These are phyloP conservation scores for Aspergillus conjunctus DNA, from an alignment of 495 filamentous ascomycete genomes.

Conservation along the genomic window DNA sequence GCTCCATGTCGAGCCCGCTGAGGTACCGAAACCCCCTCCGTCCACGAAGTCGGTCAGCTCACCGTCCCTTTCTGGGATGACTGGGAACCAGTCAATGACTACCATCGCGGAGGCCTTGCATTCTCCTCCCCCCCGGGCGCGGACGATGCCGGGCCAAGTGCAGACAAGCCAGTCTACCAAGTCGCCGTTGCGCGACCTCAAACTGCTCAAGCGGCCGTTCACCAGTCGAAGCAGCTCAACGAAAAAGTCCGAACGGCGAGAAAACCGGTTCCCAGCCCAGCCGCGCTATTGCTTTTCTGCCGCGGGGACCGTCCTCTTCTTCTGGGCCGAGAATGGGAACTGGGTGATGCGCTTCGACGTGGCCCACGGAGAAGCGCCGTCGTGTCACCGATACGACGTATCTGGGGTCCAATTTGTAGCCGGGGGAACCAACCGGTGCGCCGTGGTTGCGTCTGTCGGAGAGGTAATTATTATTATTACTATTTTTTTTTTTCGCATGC, in stretches of 20 bases:
- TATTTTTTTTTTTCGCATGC: too few species aligned
- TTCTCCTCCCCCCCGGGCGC: not conserved
- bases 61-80: not conserved
- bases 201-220: too few species aligned
- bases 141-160: slow-evolving; percentile 8
- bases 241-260: not conserved
- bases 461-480: too few species aligned
- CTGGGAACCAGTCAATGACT: not conserved
- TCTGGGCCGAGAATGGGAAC: slow-evolving; percentile 25
- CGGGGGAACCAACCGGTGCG: slow-evolving; percentile 23
- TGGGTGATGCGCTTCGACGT: slow-evolving; percentile 24
- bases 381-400: slow-evolving; percentile 22
- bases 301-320: slow-evolving; percentile 19
- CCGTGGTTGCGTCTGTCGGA: slow-evolving; percentile 23
- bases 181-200: not conserved
- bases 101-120: not conserved
- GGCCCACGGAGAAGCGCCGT: slow-evolving; percentile 12
- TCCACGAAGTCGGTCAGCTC: not conserved
- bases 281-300: slow-evolving; percentile 26
- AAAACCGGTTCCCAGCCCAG: slow-evolving; percentile 15
- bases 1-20: not conserved
- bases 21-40: not conserved
- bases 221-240: too few species aligned
- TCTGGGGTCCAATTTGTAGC: slow-evolving; percentile 23
- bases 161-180: slow-evolving; percentile 17